Percentiles rank a stretch among this genome's conserved stretches.
Conservation (phyloP, 139 green algal genomes). For the Chlamydomonas sp. region DNA sequence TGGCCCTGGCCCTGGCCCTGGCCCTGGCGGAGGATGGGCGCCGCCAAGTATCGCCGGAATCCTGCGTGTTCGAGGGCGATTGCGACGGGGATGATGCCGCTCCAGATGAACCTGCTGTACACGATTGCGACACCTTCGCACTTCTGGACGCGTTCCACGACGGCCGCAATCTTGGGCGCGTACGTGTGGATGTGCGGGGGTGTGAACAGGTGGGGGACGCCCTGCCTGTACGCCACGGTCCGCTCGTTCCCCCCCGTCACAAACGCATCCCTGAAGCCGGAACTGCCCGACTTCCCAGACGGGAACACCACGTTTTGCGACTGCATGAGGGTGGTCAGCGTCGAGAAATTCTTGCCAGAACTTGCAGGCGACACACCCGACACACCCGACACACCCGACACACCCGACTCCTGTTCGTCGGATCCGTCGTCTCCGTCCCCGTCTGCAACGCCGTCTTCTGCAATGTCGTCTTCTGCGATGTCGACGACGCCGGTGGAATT, state of each 20-base stretch:
- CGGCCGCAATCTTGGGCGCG: constrained; percentile 12
- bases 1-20: background rate
- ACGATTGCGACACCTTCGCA: background rate
- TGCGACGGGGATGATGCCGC: constrained; percentile 9
- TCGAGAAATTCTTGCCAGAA: no score
- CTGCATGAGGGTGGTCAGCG: no score
- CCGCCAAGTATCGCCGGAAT: background rate
- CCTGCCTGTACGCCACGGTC: background rate
- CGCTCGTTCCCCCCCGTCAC: no score
- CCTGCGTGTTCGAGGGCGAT: constrained; percentile 17
- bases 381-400: no score
- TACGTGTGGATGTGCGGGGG: background rate
- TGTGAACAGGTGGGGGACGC: background rate
- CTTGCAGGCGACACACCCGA: no score
- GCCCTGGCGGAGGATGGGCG: background rate
- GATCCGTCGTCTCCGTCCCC: background rate
- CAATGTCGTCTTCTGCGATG: background rate
- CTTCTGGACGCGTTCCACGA: background rate
- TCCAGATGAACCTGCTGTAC: constrained; percentile 1
- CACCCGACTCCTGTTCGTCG: background rate
- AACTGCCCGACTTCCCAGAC: no score
- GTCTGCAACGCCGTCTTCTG: background rate
- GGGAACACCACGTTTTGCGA: no score
- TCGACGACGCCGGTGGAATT: background rate
- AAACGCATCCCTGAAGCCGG: no score